These are phyloP conservation scores for Mortierella claussenii DNA, from an alignment of 192 early-diverging fungal species.

Conservation along the genomic window DNA sequence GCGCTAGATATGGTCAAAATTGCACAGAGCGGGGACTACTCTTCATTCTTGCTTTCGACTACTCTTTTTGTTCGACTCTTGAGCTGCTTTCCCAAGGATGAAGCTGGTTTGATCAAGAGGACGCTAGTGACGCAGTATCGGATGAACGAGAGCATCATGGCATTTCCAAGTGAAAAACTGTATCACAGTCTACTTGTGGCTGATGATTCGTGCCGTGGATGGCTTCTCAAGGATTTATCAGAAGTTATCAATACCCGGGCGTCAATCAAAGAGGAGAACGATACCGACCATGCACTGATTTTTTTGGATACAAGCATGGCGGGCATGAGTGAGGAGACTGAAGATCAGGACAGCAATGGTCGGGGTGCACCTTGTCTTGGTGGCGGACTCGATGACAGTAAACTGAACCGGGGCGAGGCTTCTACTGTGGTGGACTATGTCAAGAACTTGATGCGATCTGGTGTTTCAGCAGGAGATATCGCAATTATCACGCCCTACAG, in stretches of 20 bases:
- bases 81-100: slow-evolving; percentile 54
- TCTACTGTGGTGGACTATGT: slow-evolving; percentile 72
- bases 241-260: slow-evolving; percentile 48
- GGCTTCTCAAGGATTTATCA: slow-evolving; percentile 72
- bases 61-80: slow-evolving; percentile 89
- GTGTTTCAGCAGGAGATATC: slow-evolving; percentile 72
- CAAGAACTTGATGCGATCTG: slow-evolving; percentile 66
- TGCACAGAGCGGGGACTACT: slow-evolving; percentile 41
- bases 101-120: slow-evolving; percentile 64
- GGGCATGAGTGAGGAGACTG: slow-evolving; percentile 53
- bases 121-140: slow-evolving; percentile 90
- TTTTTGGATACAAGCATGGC: slow-evolving; percentile 77
- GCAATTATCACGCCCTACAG: slow-evolving; percentile 91
- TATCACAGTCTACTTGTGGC: slow-evolving; percentile 78
- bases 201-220: slow-evolving; percentile 68
- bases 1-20: slow-evolving; percentile 27
- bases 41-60: slow-evolving; percentile 48
- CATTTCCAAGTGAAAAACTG: slow-evolving; percentile 73
- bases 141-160: slow-evolving; percentile 86
- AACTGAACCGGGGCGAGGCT: slow-evolving; percentile 84
- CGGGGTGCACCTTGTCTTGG: slow-evolving; percentile 6
- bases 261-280: slow-evolving; percentile 57
- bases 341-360: slow-evolving; percentile 32
- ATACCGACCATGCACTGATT: slow-evolving; percentile 68
- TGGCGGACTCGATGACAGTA: slow-evolving; percentile 66